These are phyloP conservation scores for Wallemia ichthyophaga DNA, from an alignment of 1,284 basidiomycete species.

Conservation along the genomic window DNA sequence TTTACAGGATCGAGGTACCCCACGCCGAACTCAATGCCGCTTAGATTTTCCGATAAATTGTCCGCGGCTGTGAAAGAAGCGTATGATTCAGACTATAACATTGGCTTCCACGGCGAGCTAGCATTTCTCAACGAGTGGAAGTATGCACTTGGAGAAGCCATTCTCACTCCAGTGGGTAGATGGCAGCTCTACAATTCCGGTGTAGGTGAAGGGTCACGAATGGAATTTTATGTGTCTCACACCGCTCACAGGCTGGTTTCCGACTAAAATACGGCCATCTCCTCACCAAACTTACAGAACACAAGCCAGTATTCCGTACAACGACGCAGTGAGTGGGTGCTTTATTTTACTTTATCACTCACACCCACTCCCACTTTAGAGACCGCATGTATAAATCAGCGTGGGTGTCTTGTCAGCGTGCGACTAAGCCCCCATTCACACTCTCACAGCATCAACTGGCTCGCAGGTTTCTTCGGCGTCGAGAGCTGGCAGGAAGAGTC, in stretches of 20 bases:
- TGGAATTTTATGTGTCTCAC: not conserved
- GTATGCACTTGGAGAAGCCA: not conserved
- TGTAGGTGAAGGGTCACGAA: not conserved
- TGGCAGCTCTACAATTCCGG: not conserved
- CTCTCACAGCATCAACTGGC: not conserved
- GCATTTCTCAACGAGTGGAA: not conserved
- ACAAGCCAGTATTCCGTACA: constrained; percentile 19
- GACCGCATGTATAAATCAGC: constrained; percentile 19
- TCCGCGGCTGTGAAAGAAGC: not conserved
- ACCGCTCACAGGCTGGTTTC: not conserved
- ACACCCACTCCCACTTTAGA: constrained; percentile 5
- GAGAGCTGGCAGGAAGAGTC: constrained; percentile 16
- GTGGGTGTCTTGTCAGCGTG: constrained; percentile 14
- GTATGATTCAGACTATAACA: not conserved
- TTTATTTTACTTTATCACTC: not conserved
- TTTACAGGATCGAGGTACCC: not conserved
- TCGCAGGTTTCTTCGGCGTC: constrained; percentile 17
- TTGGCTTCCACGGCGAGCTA: not conserved
- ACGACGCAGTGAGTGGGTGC: constrained; percentile 15
- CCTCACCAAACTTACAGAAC: constrained; percentile 12
- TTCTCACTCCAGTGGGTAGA: not conserved
- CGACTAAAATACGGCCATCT: constrained; percentile 17
- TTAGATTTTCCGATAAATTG: not conserved
- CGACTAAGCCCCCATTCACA: constrained; percentile 16
- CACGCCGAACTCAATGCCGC: not conserved